Base-by-base conservation (phyloP, 2,329 filamentous ascomycete genomes). In the Fusarium sp. region DNA sequence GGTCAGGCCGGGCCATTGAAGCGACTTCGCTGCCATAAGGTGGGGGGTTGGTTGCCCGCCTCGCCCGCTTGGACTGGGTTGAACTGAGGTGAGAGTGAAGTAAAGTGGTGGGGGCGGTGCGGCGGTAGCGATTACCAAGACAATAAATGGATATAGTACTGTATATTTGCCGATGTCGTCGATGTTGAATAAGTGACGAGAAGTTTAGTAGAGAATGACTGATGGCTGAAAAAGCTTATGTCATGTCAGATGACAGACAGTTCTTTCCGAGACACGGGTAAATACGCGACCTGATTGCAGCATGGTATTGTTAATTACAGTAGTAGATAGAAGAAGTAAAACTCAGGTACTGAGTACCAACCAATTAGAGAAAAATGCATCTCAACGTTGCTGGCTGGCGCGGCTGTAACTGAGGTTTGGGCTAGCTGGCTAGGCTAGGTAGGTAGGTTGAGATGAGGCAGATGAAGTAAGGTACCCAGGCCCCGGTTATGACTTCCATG, bases 71-170 rank as follows among this genome's bases (percentile, higher is more conserved):
- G 41, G 63, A 51, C 41, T 43, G 12, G 12, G 14, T 21, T 43
- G 19, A 21, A 43, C 41, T 50, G 63, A 51, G 30, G 44, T 63
- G 58, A 62, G 57, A 46, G 31, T 34, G 39, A 53, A 62, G 42
- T 37, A 34, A 31, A 43, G 39, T 51, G 51, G 28, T 62, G 65
- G 65, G 69, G 58, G 34, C 56, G 42, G 51, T 43, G 48, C 28
- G 48, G 63, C 52, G 55, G 49, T 54, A 64, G 44, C 42, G 66
- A 48, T 65, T 65, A 71, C 67, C 64, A 71, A 71, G 56, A 65
- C 64, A 51, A 50, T 34, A 45, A 53, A 67, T 53, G 54, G 62
- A 46, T 58, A 62, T 45, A 37, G 34, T n/a, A n/a, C 18, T 37
- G 58, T 63, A 45, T 37, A 48, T 61, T 51, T 62, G 44, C 62